These are phyloP conservation scores for Malus asiatica DNA, from an alignment of 306 rosid genomes.

Conservation along the genomic window DNA sequence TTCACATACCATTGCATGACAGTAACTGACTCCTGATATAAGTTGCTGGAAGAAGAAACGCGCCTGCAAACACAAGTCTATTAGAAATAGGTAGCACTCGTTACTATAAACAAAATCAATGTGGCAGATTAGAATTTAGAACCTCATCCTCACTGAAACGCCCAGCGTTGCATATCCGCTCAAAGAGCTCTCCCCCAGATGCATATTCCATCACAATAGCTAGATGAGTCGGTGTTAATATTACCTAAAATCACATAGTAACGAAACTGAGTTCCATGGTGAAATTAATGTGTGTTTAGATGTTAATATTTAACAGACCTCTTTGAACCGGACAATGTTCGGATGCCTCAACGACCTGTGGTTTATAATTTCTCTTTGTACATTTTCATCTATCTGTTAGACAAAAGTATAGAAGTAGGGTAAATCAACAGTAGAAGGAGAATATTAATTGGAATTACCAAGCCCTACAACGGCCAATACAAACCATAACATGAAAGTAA, in stretches of 20 bases:
- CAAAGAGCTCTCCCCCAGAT: slow-evolving; percentile 94
- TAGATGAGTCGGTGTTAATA: slow-evolving; percentile 79
- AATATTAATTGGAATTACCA: background rate
- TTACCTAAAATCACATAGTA: slow-evolving; percentile 44
- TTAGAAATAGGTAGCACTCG: slow-evolving; percentile 16
- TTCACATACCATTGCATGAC: slow-evolving; percentile 73
- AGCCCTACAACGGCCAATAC: background rate
- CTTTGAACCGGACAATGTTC: slow-evolving; percentile 90
- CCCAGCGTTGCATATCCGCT: slow-evolving; percentile 98
- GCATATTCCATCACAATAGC: slow-evolving; percentile 97
- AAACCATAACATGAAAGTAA: background rate
- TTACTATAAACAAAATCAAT: slow-evolving; percentile 9
- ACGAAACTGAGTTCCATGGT: slow-evolving; percentile 1
- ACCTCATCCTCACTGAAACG: slow-evolving; percentile 96
- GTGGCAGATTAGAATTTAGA: slow-evolving; percentile 30
- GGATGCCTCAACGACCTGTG: slow-evolving; percentile 96
- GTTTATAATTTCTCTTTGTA: slow-evolving; percentile 87
- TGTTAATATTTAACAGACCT: slow-evolving; percentile 39
- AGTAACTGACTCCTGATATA: slow-evolving; percentile 93
- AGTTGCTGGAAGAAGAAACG: slow-evolving; percentile 97
- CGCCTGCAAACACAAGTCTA: slow-evolving; percentile 46
- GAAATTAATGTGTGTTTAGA: slow-evolving; percentile 8
- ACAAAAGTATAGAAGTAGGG: slow-evolving; percentile 13
- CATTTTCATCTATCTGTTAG: slow-evolving; percentile 93
- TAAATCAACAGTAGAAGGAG: slow-evolving; percentile 7